These are phyloP conservation scores for Chalciporus chontae DNA, from an alignment of 768 basidiomycete species.

Conservation along the genomic window DNA sequence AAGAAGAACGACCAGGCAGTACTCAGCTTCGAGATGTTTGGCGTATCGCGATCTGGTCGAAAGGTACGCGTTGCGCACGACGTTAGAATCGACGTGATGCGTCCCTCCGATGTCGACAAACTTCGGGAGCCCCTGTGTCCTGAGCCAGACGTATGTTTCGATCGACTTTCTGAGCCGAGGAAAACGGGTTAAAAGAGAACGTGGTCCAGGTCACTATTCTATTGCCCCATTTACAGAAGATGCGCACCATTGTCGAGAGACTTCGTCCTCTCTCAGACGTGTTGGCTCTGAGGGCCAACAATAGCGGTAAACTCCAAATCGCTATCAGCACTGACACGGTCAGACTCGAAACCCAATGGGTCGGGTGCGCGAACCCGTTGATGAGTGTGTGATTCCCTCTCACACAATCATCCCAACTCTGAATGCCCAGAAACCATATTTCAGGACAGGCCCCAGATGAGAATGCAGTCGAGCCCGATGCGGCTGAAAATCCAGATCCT, in stretches of 20 bases:
- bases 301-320: constrained; percentile 49
- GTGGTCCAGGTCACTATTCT: constrained; percentile 67
- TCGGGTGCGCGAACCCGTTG: constrained; percentile 62
- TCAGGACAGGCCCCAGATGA: constrained; percentile 27
- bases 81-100: constrained; percentile 78
- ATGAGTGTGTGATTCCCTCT: constrained; percentile 35
- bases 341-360: constrained; percentile 80
- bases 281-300: constrained; percentile 67
- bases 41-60: constrained; percentile 59
- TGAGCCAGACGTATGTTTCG: constrained; percentile 70
- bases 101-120: constrained; percentile 65
- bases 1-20: constrained; percentile 83
- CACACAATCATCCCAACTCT: neutral
- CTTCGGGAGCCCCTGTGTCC: constrained; percentile 83
- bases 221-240: constrained; percentile 67
- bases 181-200: neutral
- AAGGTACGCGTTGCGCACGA: constrained; percentile 71
- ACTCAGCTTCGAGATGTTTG: constrained; percentile 72
- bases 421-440: constrained; percentile 4
- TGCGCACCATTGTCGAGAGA: constrained; percentile 77
- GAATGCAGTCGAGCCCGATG: constrained; percentile 32
- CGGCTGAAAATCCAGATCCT: constrained; percentile 45
- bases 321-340: constrained; percentile 66
- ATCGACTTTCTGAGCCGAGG: neutral
- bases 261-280: constrained; percentile 67